These are phyloP conservation scores for Ophiostoma ulmi DNA, from an alignment of 2,329 filamentous ascomycete species.

Conservation along the genomic window DNA sequence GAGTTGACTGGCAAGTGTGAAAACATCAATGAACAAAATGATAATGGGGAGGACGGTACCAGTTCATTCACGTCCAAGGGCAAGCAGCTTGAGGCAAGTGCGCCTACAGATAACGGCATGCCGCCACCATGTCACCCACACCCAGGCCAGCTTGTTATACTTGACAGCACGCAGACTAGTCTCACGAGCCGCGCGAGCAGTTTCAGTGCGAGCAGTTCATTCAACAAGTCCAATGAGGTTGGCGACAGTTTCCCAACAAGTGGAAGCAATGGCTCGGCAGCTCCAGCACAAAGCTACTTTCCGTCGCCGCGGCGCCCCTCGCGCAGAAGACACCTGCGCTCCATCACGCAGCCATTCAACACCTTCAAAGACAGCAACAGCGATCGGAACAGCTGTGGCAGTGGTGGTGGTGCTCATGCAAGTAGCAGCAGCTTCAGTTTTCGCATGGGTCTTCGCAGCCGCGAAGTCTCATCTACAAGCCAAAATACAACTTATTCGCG, in stretches of 20 bases:
- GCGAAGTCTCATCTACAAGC: conserved; percentile 13
- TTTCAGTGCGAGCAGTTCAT: conserved; percentile 18
- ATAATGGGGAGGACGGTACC: neutral
- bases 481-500: neutral
- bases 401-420: neutral
- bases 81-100: neutral
- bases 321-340: conserved; percentile 14
- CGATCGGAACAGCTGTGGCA: neutral
- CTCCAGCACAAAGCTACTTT: conserved; percentile 3
- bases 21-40: neutral
- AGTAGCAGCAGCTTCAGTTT: conserved; percentile 4
- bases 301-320: conserved; percentile 14
- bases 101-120: neutral
- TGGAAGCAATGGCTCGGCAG: neutral
- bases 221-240: neutral
- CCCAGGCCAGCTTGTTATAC: neutral
- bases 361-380: neutral
- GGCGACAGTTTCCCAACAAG: neutral
- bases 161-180: neutral
- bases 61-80: neutral
- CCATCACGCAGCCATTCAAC: conserved; percentile 15
- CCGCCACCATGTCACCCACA: neutral
- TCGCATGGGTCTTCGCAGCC: conserved; percentile 18
- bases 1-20: neutral
- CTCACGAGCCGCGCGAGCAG: neutral